Evolutionary conservation across 148 eudicot species (phyloP).

Genomic region (Gaultheria prostrata): DNA sequence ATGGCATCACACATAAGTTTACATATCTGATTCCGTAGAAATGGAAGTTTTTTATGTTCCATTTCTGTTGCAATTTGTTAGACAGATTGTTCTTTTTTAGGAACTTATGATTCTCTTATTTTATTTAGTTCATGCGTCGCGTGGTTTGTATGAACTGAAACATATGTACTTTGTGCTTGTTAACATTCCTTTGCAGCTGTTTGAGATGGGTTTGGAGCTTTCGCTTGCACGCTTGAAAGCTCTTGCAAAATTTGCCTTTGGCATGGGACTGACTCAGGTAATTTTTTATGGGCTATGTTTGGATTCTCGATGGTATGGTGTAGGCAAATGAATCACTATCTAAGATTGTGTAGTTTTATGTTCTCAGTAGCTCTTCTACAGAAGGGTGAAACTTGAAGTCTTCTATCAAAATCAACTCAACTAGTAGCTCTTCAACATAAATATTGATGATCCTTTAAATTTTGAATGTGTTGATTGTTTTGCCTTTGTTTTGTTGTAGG

Average conservation of each 20-base stretch:
- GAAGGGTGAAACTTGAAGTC: neutral
- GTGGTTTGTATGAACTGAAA: neutral
- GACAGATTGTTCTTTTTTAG: neutral
- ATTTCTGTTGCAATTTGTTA: constrained; percentile 6
- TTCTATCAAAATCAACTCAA: neutral
- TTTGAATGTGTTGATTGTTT: neutral
- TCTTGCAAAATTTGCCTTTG: constrained; percentile 95
- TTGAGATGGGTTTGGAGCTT: constrained; percentile 99
- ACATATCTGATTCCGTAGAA: constrained; percentile 5
- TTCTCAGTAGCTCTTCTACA: neutral
- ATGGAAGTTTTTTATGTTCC: neutral
- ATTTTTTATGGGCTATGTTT: neutral
- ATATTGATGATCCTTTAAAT: neutral
- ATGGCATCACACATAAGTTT: neutral
- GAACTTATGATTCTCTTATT: constrained; percentile 8
- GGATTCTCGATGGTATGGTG: neutral
- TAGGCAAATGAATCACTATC: neutral
- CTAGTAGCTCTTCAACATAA: neutral
- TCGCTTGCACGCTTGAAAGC: constrained; percentile 92
- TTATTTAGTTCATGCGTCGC: neutral
- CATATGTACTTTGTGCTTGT: neutral
- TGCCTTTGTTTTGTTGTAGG: constrained; percentile 43
- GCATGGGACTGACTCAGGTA: constrained; percentile 96
- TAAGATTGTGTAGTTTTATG: neutral
- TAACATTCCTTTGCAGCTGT: constrained; percentile 54